Base-by-base conservation (phyloP, 495 filamentous ascomycete species). In the Trichoderma virens region DNA sequence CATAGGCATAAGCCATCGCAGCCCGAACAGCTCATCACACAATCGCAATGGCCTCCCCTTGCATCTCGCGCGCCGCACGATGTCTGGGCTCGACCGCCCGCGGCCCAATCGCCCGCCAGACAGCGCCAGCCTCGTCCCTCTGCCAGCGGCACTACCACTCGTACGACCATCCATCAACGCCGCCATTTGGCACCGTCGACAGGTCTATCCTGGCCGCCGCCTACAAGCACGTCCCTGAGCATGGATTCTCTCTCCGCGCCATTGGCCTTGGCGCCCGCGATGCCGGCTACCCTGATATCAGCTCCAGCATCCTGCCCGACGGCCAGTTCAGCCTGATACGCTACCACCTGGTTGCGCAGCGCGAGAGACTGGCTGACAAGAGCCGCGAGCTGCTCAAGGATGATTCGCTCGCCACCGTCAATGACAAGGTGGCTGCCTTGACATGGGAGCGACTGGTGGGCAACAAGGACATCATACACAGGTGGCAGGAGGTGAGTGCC, bases 261-360 rank as follows among this genome's bases (percentile, higher is more conserved):
- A 82, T 98, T 9, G 82, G 84, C 47, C 82, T 89, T 41, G 94
- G 93, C 69, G 89, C 90, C 45, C 86, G 87, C 69, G 90, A 93
- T 69, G 85, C 84, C 31, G 90, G 91, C 59, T 96, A 93, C 75
- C 88, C 92, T 51, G 90, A 94, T 70, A 89, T 92, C 67, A 91
- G 89, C 20, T 83, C 88, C 41, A 93, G 92, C 69, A 73, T 98
- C 1, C 83, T 98, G 62, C 87, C 92, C 30, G 79, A 85, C 31
- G 91, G 87, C 16, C 84, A 85, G 62, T 96, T 96, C 76, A 86
- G 88, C 63, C 80, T 98, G 18, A 86, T 97, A 61, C 83, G 83
- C 5, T 98, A 89, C 71, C 90, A 94, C 76, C 83, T 97, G 0
- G 82, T 87, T 7, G 88, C 79, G 63, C 84, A 91, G 69, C 73